Evolutionary conservation across 2,329 filamentous ascomycete genomes (phyloP).

Genomic region (Calonectria naviculata): DNA sequence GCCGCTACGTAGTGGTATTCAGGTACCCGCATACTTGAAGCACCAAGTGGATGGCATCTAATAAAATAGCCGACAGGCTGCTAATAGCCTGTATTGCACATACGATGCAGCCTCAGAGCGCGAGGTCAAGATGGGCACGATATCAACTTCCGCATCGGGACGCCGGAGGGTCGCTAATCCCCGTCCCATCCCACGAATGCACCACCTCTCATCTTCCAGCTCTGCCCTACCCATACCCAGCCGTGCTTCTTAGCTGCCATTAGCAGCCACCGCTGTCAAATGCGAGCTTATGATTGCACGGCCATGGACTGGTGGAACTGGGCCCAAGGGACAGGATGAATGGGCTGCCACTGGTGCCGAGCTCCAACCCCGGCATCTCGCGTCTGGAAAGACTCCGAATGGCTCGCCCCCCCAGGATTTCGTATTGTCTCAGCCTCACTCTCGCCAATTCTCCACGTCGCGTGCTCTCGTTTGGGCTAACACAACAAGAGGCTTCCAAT

Average conservation of each 20-base stretch:
- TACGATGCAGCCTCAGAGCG: background rate
- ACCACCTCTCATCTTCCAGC: background rate
- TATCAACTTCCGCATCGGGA: constrained; percentile 18
- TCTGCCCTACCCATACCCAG: background rate
- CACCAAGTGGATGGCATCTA: background rate
- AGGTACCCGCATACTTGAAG: background rate
- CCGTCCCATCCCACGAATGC: background rate
- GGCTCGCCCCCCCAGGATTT: background rate
- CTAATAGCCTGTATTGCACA: background rate
- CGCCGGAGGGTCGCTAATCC: constrained; percentile 2
- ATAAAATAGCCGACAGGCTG: background rate
- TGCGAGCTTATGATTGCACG: constrained; percentile 10
- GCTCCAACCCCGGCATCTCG: background rate
- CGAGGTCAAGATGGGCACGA: background rate
- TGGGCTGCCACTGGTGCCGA: background rate
- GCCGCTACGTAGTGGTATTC: background rate
- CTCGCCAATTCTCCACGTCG: background rate
- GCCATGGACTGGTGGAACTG: background rate
- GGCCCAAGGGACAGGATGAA: background rate
- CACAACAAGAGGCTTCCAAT: background rate
- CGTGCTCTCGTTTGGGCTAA: background rate
- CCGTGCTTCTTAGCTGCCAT: background rate
- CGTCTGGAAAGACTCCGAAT: constrained; percentile 13
- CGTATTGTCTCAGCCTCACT: background rate
- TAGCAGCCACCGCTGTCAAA: background rate